Percentiles rank a stretch among this genome's conserved stretches.
Evolutionary conservation across 306 rosid genomes (phyloP).

Genomic region (Psophocarpus tetragonolobus): DNA sequence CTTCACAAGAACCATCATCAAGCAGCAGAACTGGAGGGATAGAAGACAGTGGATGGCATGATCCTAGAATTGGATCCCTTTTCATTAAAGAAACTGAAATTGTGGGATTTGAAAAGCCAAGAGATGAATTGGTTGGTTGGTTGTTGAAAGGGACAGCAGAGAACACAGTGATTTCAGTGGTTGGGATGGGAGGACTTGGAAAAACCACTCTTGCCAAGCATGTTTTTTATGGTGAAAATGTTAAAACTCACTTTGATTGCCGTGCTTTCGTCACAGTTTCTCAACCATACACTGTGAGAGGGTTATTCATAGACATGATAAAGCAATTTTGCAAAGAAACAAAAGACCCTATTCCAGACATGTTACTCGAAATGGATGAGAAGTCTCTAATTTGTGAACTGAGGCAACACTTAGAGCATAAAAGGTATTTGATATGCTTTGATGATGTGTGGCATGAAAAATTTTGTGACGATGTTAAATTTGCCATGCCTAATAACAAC

Average conservation of each 20-base stretch:
- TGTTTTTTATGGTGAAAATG: background rate
- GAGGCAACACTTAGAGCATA: background rate
- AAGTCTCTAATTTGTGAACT: background rate
- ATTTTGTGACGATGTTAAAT: background rate
- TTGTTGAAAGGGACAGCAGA: background rate
- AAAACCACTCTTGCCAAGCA: constrained; percentile 21
- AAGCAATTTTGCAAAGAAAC: background rate
- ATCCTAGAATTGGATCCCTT: constrained; percentile 32
- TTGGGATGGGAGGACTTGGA: constrained; percentile 24
- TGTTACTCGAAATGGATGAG: background rate
- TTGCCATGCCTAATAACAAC: background rate
- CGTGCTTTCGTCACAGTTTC: background rate
- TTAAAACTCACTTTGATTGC: background rate
- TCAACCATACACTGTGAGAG: background rate
- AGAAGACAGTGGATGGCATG: background rate
- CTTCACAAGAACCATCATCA: background rate
- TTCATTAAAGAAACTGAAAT: constrained; percentile 34
- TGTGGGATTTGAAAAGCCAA: constrained; percentile 35
- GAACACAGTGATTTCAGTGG: background rate
- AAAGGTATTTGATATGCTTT: background rate
- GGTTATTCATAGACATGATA: background rate
- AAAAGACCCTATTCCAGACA: background rate
- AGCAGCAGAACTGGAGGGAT: background rate
- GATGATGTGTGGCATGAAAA: constrained; percentile 20
- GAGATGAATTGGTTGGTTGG: constrained; percentile 18